Evolutionary conservation across 2,329 filamentous ascomycete genomes (phyloP).

Genomic region (Neonectria punicea): DNA sequence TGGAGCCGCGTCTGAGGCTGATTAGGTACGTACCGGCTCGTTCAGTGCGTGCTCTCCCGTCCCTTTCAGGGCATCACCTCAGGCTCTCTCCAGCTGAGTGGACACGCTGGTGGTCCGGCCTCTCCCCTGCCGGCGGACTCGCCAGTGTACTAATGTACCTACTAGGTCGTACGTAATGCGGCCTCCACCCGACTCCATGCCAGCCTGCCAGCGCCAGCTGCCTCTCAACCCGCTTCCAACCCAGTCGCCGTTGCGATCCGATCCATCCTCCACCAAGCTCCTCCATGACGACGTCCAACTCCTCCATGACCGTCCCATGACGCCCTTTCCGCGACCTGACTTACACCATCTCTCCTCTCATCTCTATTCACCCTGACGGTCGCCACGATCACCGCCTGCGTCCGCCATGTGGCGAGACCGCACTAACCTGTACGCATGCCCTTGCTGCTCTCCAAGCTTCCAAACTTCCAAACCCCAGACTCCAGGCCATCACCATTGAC

Average conservation of each 20-base stretch:
- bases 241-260: conserved; percentile 34
- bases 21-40: conserved; percentile 15
- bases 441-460: conserved; percentile 27
- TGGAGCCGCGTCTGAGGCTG: conserved; percentile 13
- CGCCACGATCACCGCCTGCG: conserved; percentile 48
- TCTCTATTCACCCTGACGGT: conserved; percentile 39
- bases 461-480: conserved; percentile 24
- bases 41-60: background rate
- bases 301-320: conserved; percentile 41
- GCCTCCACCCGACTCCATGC: conserved; percentile 5
- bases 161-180: too few relatives aligned
- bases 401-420: conserved; percentile 98
- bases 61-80: background rate
- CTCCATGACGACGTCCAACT: conserved; percentile 40
- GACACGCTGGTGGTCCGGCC: conserved; percentile 9
- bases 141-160: background rate
- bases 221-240: conserved; percentile 31
- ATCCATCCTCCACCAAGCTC: conserved; percentile 21
- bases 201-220: background rate
- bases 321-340: conserved; percentile 27
- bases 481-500: conserved; percentile 39
- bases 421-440: conserved; percentile 85
- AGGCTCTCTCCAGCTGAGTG: conserved; percentile 2
- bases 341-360: conserved; percentile 20
- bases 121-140: conserved; percentile 9